Conservation (phyloP, 108 stramenopile genomes). For the Cyclotella choctawhatcheeana region DNA sequence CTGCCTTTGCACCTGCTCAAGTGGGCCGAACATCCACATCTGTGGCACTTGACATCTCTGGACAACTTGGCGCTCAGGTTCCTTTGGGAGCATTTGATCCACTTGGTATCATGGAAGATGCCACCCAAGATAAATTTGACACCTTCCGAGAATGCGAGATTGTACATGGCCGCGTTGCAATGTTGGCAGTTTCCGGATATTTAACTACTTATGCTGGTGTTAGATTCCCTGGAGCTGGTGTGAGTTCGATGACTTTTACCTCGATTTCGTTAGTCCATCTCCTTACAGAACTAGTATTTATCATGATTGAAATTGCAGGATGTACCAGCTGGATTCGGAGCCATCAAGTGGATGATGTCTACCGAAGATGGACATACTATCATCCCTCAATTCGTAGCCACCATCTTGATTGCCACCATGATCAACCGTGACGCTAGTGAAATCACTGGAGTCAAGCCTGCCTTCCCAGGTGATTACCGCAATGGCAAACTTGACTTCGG, state of each 20-base stretch:
- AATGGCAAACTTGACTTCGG: constrained; percentile 83
- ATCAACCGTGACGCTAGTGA: constrained; percentile 20
- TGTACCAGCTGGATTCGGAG: constrained; percentile 3
- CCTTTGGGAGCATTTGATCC: constrained; percentile 64
- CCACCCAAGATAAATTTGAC: constrained; percentile 66
- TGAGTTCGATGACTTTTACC: background rate
- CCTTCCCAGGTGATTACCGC: constrained; percentile 83
- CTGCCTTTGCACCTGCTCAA: constrained; percentile 29
- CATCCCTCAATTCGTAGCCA: constrained; percentile 3
- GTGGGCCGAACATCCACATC: constrained; percentile 35
- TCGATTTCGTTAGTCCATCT: background rate
- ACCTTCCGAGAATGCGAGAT: constrained; percentile 65
- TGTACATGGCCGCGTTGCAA: constrained; percentile 61
- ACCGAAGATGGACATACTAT: constrained; percentile 4
- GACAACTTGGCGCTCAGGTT: constrained; percentile 84
- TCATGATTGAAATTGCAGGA: constrained; percentile 2
- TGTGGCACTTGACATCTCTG: constrained; percentile 65
- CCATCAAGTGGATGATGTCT: background rate
- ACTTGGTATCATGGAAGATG: constrained; percentile 64
- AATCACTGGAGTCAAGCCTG: constrained; percentile 30
- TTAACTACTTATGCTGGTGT: constrained; percentile 75
- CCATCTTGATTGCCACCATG: constrained; percentile 15
- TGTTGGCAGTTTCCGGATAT: constrained; percentile 71
- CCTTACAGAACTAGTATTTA: background rate
- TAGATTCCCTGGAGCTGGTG: constrained; percentile 77